A percentile compares a stretch with the other conserved stretches of the same genome.
Conservation (phyloP, 2,329 filamentous ascomycete genomes). For the Talaromyces islandicus region DNA sequence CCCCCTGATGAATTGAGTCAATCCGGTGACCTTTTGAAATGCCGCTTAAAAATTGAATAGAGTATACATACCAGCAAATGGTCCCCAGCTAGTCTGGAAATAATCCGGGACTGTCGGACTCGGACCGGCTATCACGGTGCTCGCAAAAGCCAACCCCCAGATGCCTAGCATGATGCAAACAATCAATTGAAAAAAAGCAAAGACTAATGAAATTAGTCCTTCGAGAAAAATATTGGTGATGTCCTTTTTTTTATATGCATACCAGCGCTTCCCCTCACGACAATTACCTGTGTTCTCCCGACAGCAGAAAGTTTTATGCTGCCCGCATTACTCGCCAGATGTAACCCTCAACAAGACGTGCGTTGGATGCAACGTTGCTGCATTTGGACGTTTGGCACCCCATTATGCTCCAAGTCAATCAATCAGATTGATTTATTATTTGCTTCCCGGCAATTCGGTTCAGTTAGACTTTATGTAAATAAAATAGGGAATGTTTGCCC, state of each 20-base stretch:
- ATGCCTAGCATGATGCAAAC: background rate
- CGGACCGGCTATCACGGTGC: background rate
- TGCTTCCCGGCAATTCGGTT: too few species aligned
- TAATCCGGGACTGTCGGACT: background rate
- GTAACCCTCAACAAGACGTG: too few species aligned
- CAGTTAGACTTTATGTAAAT: too few species aligned
- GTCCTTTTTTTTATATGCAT: too few species aligned
- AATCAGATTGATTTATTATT: too few species aligned
- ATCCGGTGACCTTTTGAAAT: background rate
- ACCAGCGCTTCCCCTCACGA: too few species aligned
- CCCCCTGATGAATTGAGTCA: background rate
- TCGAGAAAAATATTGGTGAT: background rate
- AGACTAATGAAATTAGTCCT: background rate
- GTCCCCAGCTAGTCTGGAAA: background rate
- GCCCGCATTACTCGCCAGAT: too few species aligned
- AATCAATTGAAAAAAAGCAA: background rate
- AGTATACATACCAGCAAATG: background rate
- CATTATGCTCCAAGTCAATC: background rate
- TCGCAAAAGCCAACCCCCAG: background rate
- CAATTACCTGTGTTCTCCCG: too few species aligned
- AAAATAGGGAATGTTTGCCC: too few species aligned
- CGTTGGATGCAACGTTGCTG: background rate
- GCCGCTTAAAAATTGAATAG: background rate
- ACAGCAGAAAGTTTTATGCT: too few species aligned
- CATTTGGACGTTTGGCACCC: background rate